Conservation (phyloP, 2,329 filamentous ascomycete species). For the Penicillium sp. region DNA sequence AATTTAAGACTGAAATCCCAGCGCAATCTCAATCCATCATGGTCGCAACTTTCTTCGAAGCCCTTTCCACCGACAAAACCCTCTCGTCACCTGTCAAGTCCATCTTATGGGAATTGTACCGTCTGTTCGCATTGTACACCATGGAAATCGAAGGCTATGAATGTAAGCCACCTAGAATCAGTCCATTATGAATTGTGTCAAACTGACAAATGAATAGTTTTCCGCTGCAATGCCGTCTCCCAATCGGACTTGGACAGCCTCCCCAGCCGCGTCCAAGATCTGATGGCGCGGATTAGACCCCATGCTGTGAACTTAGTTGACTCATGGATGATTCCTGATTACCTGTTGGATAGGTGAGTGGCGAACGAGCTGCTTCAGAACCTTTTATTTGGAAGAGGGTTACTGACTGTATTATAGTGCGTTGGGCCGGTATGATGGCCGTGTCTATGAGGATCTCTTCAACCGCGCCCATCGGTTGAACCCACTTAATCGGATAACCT, state of each 20-base stretch:
- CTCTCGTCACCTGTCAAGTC: constrained; percentile 27
- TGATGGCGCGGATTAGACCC: constrained; percentile 51
- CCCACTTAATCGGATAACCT: constrained; percentile 52
- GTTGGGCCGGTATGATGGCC: constrained; percentile 52
- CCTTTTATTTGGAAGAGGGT: too few species aligned
- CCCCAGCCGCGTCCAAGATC: constrained; percentile 42
- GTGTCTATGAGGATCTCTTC: constrained; percentile 55
- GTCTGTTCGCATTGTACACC: constrained; percentile 50
- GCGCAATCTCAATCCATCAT: constrained; percentile 53
- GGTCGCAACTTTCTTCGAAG: constrained; percentile 48
- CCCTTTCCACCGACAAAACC: constrained; percentile 31
- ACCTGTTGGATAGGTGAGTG: constrained; percentile 45
- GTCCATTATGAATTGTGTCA: background rate
- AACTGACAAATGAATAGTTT: constrained; percentile 31
- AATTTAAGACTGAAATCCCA: background rate
- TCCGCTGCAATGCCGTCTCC: constrained; percentile 44
- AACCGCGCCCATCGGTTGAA: constrained; percentile 53
- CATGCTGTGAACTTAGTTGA: constrained; percentile 55
- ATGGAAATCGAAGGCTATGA: constrained; percentile 44
- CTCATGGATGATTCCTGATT: constrained; percentile 55
- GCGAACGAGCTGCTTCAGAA: too few species aligned
- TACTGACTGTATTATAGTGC: constrained; percentile 36
- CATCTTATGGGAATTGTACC: constrained; percentile 47
- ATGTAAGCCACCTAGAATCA: constrained; percentile 9
- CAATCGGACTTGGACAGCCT: constrained; percentile 44